Evolutionary conservation across 2,329 filamentous ascomycete species (phyloP).

Genomic region (Thielaviopsis cerberus): DNA sequence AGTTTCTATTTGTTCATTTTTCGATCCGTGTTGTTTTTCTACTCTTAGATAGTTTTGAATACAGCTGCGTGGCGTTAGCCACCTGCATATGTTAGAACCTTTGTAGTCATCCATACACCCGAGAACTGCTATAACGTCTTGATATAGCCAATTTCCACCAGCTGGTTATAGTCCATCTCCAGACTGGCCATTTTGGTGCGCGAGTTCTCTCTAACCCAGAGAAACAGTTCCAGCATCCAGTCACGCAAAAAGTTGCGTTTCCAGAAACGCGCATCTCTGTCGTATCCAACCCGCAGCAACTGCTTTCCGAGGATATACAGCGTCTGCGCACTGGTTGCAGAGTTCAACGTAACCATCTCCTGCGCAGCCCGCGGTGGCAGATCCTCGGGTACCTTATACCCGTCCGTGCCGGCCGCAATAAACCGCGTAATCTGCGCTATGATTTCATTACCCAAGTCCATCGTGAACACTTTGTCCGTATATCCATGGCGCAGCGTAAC

Average conservation of each 20-base stretch:
- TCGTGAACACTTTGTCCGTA: slow-evolving; percentile 50
- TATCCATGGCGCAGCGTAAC: slow-evolving; percentile 55
- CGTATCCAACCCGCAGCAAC: slow-evolving; percentile 31
- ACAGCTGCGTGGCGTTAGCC: too few species aligned
- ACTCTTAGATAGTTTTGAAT: too few species aligned
- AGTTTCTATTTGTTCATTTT: too few species aligned
- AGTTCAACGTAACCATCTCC: slow-evolving; percentile 27
- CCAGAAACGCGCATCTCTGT: slow-evolving; percentile 14
- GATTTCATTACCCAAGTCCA: slow-evolving; percentile 41
- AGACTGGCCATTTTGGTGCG: slow-evolving; percentile 47
- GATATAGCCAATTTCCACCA: slow-evolving; percentile 1
- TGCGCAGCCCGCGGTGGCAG: slow-evolving; percentile 10
- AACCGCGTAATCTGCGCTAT: slow-evolving; percentile 36
- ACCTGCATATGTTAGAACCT: too few species aligned
- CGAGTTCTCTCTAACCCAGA: slow-evolving; percentile 49
- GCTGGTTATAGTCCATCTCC: slow-evolving; percentile 4
- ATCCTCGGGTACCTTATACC: neutral
- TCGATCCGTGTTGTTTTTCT: too few species aligned
- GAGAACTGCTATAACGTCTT: neutral
- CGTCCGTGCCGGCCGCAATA: slow-evolving; percentile 21
- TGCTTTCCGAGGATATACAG: slow-evolving; percentile 44
- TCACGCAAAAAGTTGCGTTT: slow-evolving; percentile 22
- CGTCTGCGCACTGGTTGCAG: slow-evolving; percentile 28
- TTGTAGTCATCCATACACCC: too few species aligned
- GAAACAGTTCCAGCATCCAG: slow-evolving; percentile 33